These are phyloP conservation scores for Mycena alexandri DNA, from an alignment of 768 basidiomycete species.

Conservation along the genomic window DNA sequence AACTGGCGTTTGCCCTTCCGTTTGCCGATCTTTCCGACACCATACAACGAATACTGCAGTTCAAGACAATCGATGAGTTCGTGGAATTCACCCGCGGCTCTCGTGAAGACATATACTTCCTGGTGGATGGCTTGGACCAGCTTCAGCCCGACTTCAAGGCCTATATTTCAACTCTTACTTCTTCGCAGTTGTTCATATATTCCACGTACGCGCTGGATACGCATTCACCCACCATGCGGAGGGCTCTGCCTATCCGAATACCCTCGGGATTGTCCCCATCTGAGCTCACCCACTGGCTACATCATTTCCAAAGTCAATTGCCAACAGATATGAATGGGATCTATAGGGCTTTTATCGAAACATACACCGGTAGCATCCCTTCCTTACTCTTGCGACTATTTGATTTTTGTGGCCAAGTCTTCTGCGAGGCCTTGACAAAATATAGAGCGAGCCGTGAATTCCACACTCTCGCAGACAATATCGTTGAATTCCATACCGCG, in stretches of 20 bases:
- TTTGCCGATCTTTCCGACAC: slow-evolving; percentile 31
- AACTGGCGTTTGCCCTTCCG: slow-evolving; percentile 33
- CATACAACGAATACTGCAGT: slow-evolving; percentile 19
- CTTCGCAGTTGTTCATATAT: slow-evolving; percentile 21
- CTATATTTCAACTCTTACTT: slow-evolving; percentile 11
- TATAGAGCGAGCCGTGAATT: background rate
- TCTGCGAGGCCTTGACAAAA: background rate
- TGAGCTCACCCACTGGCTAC: slow-evolving; percentile 24
- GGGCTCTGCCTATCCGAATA: slow-evolving; percentile 17
- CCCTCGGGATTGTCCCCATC: slow-evolving; percentile 22
- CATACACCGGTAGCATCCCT: slow-evolving; percentile 5
- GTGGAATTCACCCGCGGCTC: slow-evolving; percentile 28
- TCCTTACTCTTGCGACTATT: slow-evolving; percentile 13
- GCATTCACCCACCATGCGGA: background rate
- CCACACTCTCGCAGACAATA: slow-evolving; percentile 11
- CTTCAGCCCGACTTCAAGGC: slow-evolving; percentile 18
- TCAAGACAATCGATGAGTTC: slow-evolving; percentile 21
- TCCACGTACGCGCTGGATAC: slow-evolving; percentile 23
- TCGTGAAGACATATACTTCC: slow-evolving; percentile 30
- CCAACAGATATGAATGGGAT: background rate
- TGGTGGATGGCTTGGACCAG: slow-evolving; percentile 33
- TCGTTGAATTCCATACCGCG: slow-evolving; percentile 4
- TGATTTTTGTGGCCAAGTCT: background rate
- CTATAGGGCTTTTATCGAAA: slow-evolving; percentile 10
- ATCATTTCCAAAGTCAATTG: slow-evolving; percentile 21